A percentile compares a stretch with the other conserved stretches of the same genome.
Conservation (phyloP, 768 basidiomycete species). For the Basidioascus undulatus region DNA sequence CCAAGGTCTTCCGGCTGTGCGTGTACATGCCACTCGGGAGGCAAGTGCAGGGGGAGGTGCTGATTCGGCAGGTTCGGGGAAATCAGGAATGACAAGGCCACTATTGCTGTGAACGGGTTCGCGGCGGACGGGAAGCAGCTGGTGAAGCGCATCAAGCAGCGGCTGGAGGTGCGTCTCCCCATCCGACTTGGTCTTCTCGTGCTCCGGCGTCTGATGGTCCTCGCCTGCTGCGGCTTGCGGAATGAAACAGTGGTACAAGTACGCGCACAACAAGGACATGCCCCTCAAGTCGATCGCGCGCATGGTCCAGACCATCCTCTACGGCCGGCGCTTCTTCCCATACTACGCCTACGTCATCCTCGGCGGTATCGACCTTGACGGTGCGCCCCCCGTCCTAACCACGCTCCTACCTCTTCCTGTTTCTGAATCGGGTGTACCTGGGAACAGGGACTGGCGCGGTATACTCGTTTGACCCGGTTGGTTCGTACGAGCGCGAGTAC, state of each 20-base stretch:
- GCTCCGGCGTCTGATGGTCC: too few species aligned
- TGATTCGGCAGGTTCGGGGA: not conserved
- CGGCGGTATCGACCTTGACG: constrained; percentile 87
- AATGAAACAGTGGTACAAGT: constrained; percentile 98
- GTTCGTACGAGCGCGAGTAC: constrained; percentile 88
- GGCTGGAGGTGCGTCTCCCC: constrained; percentile 50
- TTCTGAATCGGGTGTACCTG: constrained; percentile 18
- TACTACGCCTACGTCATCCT: constrained; percentile 95
- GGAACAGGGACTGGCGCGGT: constrained; percentile 90
- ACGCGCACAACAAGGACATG: constrained; percentile 93
- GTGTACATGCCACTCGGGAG: constrained; percentile 15
- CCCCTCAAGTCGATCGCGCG: constrained; percentile 91
- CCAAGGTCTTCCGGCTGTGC: constrained; percentile 82
- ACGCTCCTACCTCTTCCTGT: constrained; percentile 6
- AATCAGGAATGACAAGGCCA: constrained; percentile 65
- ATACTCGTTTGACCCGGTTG: constrained; percentile 99
- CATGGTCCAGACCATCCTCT: constrained; percentile 94
- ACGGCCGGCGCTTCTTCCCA: constrained; percentile 87
- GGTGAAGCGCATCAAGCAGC: constrained; percentile 83
- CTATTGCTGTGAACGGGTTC: constrained; percentile 88
- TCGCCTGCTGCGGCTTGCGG: too few species aligned
- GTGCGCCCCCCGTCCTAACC: constrained; percentile 25
- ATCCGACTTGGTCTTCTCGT: not conserved
- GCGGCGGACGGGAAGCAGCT: constrained; percentile 95
- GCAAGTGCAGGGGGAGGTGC: not conserved